Conservation (phyloP, 192 early-diverging fungal genomes). For the Entomortierella chlamydospora region DNA sequence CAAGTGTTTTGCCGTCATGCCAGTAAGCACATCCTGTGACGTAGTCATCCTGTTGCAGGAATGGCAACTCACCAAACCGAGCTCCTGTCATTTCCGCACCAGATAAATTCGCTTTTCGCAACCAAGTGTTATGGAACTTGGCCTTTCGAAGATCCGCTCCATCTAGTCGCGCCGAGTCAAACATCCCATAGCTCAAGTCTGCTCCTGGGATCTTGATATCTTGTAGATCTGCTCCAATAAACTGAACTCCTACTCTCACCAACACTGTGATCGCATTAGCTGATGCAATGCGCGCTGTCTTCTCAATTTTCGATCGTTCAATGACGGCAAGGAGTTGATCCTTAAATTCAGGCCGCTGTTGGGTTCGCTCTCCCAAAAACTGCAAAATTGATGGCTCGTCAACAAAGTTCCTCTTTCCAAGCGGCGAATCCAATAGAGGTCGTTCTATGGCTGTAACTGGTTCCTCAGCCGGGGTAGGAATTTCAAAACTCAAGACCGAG, state of each 20-base stretch:
- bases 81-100: not conserved
- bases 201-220: constrained; percentile 4
- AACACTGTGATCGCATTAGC: not conserved
- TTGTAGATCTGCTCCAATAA: too few relatives aligned
- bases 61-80: constrained; percentile 7
- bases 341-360: constrained; percentile 10
- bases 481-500: not conserved
- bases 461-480: not conserved
- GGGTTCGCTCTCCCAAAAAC: constrained; percentile 6
- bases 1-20: not conserved
- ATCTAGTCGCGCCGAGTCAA: not conserved
- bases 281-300: not conserved
- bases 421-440: not conserved
- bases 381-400: constrained; percentile 6
- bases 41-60: not conserved
- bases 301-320: constrained; percentile 1
- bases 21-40: not conserved
- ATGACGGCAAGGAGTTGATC: constrained; percentile 3
- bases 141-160: too few relatives aligned
- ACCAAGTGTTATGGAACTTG: not conserved
- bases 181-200: not conserved
- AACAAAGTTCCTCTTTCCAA: constrained; percentile 3
- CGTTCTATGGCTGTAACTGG: not conserved
- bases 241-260: too few relatives aligned
- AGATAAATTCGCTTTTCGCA: constrained; percentile 2